Evolutionary conservation across 352 stramenopile genomes (phyloP).

Genomic region (Pythium graminicola): DNA sequence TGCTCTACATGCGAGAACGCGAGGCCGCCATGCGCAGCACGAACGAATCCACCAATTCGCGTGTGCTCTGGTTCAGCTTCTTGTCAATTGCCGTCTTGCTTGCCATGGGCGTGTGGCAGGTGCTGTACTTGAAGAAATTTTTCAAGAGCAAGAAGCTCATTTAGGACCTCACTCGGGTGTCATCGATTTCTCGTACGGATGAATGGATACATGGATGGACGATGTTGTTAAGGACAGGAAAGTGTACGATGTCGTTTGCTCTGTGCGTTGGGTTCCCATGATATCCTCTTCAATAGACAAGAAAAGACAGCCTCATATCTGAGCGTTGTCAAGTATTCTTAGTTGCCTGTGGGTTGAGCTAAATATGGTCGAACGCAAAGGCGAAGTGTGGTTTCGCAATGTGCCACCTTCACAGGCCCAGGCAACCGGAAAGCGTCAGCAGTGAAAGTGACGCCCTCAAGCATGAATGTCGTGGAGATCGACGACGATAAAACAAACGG

Average conservation of each 20-base stretch:
- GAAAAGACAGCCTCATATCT: neutral
- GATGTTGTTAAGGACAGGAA: neutral
- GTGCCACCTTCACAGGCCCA: neutral
- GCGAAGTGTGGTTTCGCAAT: neutral
- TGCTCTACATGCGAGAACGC: conserved; percentile 87
- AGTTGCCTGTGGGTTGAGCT: neutral
- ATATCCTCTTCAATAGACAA: conserved; percentile 1
- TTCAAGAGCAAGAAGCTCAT: conserved; percentile 93
- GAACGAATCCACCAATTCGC: conserved; percentile 87
- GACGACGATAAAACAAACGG: neutral
- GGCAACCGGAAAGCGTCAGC: neutral
- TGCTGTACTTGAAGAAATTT: conserved; percentile 88
- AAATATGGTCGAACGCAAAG: neutral
- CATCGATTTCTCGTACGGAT: too few species aligned
- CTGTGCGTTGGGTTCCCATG: neutral
- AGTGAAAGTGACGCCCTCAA: neutral
- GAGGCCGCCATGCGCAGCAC: conserved; percentile 84
- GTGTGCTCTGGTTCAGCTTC: conserved; percentile 88
- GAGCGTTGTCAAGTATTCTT: conserved; percentile 1
- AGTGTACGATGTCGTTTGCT: neutral
- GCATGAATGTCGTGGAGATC: neutral
- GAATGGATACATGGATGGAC: neutral
- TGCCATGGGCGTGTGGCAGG: conserved; percentile 82
- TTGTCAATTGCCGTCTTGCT: conserved; percentile 83
- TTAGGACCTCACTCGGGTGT: conserved; percentile 32